A percentile compares a stretch with the other conserved stretches of the same genome.
Conservation (phyloP, 805 yeast genomes). For the Alloascoidea hylecoeti region DNA sequence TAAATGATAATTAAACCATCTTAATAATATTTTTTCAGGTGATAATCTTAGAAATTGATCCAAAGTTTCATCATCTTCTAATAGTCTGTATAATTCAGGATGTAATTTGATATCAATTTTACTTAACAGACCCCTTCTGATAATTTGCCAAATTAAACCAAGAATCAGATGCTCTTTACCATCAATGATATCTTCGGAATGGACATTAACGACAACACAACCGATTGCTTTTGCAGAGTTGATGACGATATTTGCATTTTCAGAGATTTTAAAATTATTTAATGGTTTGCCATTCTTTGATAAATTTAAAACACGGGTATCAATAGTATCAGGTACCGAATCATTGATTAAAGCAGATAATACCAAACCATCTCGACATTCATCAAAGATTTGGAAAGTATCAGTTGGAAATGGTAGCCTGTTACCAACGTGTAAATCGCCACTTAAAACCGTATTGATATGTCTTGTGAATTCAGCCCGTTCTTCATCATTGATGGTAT, state of each 20-base stretch:
- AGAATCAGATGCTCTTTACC: constrained; percentile 93
- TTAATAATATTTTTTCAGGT: constrained; percentile 89
- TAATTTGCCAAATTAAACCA: constrained; percentile 97
- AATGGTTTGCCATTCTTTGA: constrained; percentile 71
- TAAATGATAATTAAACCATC: constrained; percentile 96
- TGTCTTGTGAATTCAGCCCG: constrained; percentile 92
- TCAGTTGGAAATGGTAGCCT: constrained; percentile 88
- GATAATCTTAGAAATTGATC: constrained; percentile 95
- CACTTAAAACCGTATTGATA: constrained; percentile 82
- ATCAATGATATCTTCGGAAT: constrained; percentile 91
- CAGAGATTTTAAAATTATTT: constrained; percentile 91
- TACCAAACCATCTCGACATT: constrained; percentile 89
- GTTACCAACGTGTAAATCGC: constrained; percentile 73
- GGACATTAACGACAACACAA: constrained; percentile 94
- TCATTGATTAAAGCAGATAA: constrained; percentile 90
- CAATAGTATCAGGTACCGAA: constrained; percentile 96
- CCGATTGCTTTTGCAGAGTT: constrained; percentile 99
- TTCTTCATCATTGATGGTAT: constrained; percentile 95
- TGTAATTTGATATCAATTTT: constrained; percentile 94
- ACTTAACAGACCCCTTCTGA: constrained; percentile 86
- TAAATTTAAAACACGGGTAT: constrained; percentile 88
- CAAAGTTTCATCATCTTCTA: constrained; percentile 93
- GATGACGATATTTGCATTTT: constrained; percentile 94
- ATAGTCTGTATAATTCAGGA: constrained; percentile 87
- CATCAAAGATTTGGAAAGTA: constrained; percentile 91